Percentiles rank a stretch among this genome's conserved stretches.
These are phyloP conservation scores for Vitis vinifera DNA, from an alignment of 164 flowering plant species.

Conservation along the genomic window ASM3070453v1 NC_081818.1:25119001-25119500, in stretches of 20 bases:
- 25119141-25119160: conserved; percentile 7
- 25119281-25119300: neutral
- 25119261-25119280: neutral
- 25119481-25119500: conserved; percentile 1
- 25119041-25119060: conserved; percentile 4
- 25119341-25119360: no score
- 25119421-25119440: no score
- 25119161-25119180: neutral
- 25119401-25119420: no score
- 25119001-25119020: neutral
- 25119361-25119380: no score
- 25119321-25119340: no score
- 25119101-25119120: no score
- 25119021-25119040: conserved; percentile 4
- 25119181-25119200: no score
- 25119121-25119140: conserved; percentile 14
- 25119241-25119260: neutral
- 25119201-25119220: no score
- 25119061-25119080: neutral
- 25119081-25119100: neutral
- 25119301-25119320: neutral
- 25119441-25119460: no score
- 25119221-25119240: no score
- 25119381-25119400: no score
- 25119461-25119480: no score